Evolutionary conservation across 2,329 filamentous ascomycete species (phyloP).

Genomic region (Aspergillus sclerotialis): DNA sequence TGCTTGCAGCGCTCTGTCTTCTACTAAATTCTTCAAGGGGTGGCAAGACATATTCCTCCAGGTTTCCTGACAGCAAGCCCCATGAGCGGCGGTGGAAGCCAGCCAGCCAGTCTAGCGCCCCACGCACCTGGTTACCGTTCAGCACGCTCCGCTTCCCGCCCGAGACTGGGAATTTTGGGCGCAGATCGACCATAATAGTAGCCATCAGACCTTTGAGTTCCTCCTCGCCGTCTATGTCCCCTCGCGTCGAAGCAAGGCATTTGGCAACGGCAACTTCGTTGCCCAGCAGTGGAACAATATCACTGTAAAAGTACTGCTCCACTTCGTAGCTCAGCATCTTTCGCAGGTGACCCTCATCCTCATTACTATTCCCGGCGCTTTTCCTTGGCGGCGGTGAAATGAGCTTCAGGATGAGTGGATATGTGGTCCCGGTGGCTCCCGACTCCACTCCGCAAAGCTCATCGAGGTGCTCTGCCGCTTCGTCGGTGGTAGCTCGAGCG

Average conservation of each 20-base stretch:
- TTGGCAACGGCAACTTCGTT: constrained; percentile 43
- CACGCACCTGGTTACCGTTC: constrained; percentile 41
- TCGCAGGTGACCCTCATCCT: constrained; percentile 55
- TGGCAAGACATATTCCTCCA: constrained; percentile 32
- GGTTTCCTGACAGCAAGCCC: constrained; percentile 23
- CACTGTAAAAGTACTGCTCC: constrained; percentile 59
- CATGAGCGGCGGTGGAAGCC: constrained; percentile 54
- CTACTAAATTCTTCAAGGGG: constrained; percentile 47
- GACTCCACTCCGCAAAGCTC: constrained; percentile 15
- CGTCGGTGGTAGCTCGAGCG: constrained; percentile 29
- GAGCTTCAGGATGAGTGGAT: constrained; percentile 51
- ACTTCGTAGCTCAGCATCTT: constrained; percentile 63
- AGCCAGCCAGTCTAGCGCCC: constrained; percentile 57
- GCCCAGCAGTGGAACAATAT: constrained; percentile 46
- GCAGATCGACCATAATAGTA: constrained; percentile 53
- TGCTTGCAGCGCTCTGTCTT: constrained; percentile 18
- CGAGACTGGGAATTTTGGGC: constrained; percentile 47
- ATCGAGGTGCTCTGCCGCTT: constrained; percentile 15
- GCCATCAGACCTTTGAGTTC: constrained; percentile 37
- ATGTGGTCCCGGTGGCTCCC: constrained; percentile 9
- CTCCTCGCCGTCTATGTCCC: constrained; percentile 17
- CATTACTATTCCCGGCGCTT: constrained; percentile 8
- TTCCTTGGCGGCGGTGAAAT: constrained; percentile 48
- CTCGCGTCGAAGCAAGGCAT: constrained; percentile 41
- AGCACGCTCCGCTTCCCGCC: constrained; percentile 37